These are phyloP conservation scores for Clarireedia paspali DNA, from an alignment of 2,329 filamentous ascomycete genomes.

Conservation along the genomic window DNA sequence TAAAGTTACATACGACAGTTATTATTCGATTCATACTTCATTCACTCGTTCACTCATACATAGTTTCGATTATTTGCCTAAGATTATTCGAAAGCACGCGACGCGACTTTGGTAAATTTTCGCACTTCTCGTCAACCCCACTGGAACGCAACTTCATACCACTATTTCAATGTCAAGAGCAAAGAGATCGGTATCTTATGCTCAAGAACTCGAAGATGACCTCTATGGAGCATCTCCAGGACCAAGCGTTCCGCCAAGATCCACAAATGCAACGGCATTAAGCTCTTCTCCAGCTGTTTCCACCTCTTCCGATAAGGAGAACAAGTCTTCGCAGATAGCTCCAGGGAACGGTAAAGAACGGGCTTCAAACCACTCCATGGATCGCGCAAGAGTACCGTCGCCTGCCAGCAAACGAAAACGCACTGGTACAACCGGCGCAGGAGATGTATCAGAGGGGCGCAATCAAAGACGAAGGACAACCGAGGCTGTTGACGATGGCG, in stretches of 20 bases:
- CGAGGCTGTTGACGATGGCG: slow-evolving; percentile 27
- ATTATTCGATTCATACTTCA: no score
- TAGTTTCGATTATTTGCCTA: no score
- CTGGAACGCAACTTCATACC: neutral
- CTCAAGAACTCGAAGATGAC: slow-evolving; percentile 18
- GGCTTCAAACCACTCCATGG: slow-evolving; percentile 28
- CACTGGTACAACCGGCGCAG: slow-evolving; percentile 13
- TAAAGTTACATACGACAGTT: no score
- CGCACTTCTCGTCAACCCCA: neutral
- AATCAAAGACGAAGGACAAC: slow-evolving; percentile 23
- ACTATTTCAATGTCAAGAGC: neutral
- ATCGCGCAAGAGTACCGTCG: slow-evolving; percentile 20
- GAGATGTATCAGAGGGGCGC: slow-evolving; percentile 15
- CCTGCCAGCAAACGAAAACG: slow-evolving; percentile 22
- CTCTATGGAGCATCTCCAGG: slow-evolving; percentile 26
- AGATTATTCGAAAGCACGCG: no score
- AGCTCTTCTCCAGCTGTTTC: slow-evolving; percentile 28
- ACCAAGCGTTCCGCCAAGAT: slow-evolving; percentile 15
- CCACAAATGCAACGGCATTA: slow-evolving; percentile 20
- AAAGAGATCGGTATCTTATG: neutral
- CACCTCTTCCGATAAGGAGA: slow-evolving; percentile 42
- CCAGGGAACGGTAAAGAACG: slow-evolving; percentile 37
- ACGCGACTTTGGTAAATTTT: neutral
- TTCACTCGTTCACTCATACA: no score
- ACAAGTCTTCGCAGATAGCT: slow-evolving; percentile 26